phyloP scores from a whole-genome alignment of 2,329 filamentous ascomycete species.

The Botrytis pseudocinerea region DNA sequence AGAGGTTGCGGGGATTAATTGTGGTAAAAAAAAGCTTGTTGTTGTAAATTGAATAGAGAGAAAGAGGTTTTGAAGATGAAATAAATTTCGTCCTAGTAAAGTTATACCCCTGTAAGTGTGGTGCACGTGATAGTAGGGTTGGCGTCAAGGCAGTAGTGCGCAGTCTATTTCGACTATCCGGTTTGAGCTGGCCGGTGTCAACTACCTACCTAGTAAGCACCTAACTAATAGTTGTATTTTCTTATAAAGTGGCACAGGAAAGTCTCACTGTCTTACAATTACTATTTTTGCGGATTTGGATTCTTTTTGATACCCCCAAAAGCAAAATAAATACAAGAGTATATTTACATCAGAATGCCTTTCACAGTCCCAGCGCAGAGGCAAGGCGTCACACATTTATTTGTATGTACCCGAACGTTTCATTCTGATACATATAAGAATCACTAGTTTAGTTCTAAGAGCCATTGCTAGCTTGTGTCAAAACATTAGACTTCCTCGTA shows the following conservation, averaged over 20 bases:
- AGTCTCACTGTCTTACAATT: background rate
- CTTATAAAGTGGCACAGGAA: background rate
- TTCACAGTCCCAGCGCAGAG: conserved; percentile 10
- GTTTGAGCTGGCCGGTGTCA: background rate
- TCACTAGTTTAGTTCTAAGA: background rate
- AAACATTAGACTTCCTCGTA: background rate
- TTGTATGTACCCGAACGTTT: conserved; percentile 24
- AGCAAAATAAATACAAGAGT: background rate
- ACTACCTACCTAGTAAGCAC: background rate
- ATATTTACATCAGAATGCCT: background rate
- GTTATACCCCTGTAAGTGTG: background rate
- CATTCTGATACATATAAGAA: background rate
- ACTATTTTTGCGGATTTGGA: background rate
- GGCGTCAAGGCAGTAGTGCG: background rate
- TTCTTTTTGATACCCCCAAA: background rate
- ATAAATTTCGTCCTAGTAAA: conserved; percentile 13
- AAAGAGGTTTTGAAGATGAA: background rate
- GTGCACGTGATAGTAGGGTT: background rate
- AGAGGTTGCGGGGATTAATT: no score
- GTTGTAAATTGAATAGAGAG: background rate
- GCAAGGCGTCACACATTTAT: conserved; percentile 28
- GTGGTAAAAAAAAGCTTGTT: conserved; percentile 12
- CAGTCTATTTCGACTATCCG: background rate
- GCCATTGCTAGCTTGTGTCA: background rate
- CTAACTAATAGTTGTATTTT: background rate